Base-by-base conservation (phyloP, 768 basidiomycete genomes). In the Rhizopogon roseolus region DNA sequence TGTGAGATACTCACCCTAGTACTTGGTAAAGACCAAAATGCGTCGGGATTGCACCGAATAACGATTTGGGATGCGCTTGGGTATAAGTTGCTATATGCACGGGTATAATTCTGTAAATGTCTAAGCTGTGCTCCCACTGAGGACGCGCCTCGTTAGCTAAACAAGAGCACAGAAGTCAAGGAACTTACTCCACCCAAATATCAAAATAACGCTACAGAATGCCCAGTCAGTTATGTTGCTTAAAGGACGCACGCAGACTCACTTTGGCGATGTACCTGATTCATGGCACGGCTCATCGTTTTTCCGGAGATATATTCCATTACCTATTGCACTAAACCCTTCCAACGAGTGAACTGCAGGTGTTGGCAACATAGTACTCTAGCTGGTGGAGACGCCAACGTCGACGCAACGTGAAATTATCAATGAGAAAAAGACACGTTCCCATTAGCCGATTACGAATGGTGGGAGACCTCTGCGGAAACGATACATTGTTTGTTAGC, bases 171-270 rank as follows among this genome's bases (percentile, higher is more conserved):
- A 17, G 29, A 38, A 29, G 9, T 25, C 6, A 11, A 28, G 16
- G 22, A 17, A 57, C 65, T 28, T 39, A 66, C 66, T 63, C 66
- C 67, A 66, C 22, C 66, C 67, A 17, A 66, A 67, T 14, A 66
- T 60, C 14, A 66, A 61, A 42, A 66, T 69, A 8, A 69, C 56
- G 10, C 66, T 66, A 41, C 6, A 22, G 17, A 39, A 36, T 44
- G 9, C 55, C 5, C 29, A 13, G 14, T 46, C 32, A 46, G 19
- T 14, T 22, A 22, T 25, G 5, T 10, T 48, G 22, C 46, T 16
- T 16, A 16, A 9, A 34, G 5, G 13, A 29, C 8, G n/a, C 17
- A 16, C 39, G 43, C 8, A 34, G 29, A 56, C 67, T 14, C 55
- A 66, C 67, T 54, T 58, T 53, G 66, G 66, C 1, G 49, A 38